phyloP scores from a whole-genome alignment of 495 filamentous ascomycete genomes.

The Aspergillus sclerotiicarbonarius region DNA sequence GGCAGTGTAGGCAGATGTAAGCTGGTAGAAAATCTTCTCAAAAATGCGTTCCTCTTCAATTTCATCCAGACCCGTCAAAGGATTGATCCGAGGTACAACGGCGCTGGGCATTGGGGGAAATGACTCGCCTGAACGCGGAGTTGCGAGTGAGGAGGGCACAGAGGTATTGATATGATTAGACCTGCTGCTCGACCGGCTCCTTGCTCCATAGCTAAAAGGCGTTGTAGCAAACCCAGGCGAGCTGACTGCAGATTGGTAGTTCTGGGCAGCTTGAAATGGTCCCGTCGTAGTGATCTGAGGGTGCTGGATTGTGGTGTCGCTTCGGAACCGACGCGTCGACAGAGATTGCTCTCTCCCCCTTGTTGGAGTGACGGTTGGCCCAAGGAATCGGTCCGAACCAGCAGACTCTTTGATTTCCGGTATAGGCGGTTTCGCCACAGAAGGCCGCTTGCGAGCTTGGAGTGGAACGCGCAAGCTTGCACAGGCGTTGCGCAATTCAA shows the following conservation, averaged over 20 bases:
- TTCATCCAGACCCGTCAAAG: slow-evolving; percentile 57
- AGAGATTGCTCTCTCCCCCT: slow-evolving; percentile 47
- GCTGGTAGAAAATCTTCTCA: slow-evolving; percentile 72
- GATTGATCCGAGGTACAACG: slow-evolving; percentile 44
- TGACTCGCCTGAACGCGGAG: slow-evolving; percentile 75
- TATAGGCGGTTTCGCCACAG: slow-evolving; percentile 27
- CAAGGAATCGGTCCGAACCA: slow-evolving; percentile 38
- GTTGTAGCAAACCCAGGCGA: slow-evolving; percentile 38
- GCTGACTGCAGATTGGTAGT: slow-evolving; percentile 27
- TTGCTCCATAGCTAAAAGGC: slow-evolving; percentile 32
- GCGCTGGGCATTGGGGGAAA: slow-evolving; percentile 59
- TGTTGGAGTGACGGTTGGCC: slow-evolving; percentile 58
- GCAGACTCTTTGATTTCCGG: slow-evolving; percentile 26
- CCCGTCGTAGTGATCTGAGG: slow-evolving; percentile 35
- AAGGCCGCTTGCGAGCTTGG: slow-evolving; percentile 18
- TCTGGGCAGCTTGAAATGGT: slow-evolving; percentile 26
- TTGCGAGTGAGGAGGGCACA: slow-evolving; percentile 52
- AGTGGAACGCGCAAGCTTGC: slow-evolving; percentile 38
- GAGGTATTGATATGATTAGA: slow-evolving; percentile 49
- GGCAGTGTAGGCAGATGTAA: slow-evolving; percentile 64
- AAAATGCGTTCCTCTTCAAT: slow-evolving; percentile 75
- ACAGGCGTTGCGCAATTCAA: slow-evolving; percentile 66
- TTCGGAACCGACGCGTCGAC: slow-evolving; percentile 52
- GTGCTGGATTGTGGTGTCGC: slow-evolving; percentile 62
- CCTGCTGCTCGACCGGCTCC: slow-evolving; percentile 53